Percentiles rank a stretch among this genome's conserved stretches.
These are phyloP conservation scores for Golubevia sp. DNA, from an alignment of 1,284 basidiomycete genomes.

Conservation along the genomic window DNA sequence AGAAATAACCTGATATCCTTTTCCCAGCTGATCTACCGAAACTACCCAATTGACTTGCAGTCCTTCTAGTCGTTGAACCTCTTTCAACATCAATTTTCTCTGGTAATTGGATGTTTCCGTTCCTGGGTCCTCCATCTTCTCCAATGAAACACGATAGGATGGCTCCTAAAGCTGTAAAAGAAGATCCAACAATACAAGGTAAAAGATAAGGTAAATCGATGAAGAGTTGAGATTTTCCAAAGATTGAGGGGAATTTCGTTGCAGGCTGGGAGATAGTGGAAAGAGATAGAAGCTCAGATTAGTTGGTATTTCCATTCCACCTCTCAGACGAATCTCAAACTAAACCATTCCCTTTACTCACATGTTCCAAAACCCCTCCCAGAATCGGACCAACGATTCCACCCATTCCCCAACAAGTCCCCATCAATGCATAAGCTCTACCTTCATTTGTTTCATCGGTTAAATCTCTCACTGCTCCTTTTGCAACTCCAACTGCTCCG, in stretches of 20 bases:
- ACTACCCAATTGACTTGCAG: conserved; percentile 20
- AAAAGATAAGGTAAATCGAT: conserved; percentile 86
- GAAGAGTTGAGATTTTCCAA: conserved; percentile 71
- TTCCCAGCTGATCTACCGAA: conserved; percentile 38
- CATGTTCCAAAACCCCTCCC: conserved; percentile 11
- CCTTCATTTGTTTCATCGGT: conserved; percentile 90
- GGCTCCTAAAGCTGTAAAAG: conserved; percentile 69
- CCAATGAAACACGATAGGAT: conserved; percentile 85
- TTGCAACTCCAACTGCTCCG: conserved; percentile 87
- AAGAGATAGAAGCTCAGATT: no score
- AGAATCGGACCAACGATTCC: conserved; percentile 72
- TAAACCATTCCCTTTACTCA: no score
- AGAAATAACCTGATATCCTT: conserved; percentile 47
- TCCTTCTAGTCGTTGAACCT: conserved; percentile 19
- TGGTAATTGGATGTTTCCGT: conserved; percentile 78
- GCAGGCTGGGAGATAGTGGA: no score
- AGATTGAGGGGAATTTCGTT: conserved; percentile 78
- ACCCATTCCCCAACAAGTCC: conserved; percentile 95
- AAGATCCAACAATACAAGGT: conserved; percentile 72
- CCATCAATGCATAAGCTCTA: conserved; percentile 88
- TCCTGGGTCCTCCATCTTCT: conserved; percentile 83
- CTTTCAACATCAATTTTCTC: conserved; percentile 74
- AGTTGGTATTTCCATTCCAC: no score
- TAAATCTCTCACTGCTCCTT: conserved; percentile 80
- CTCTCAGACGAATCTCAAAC: no score